Conservation (phyloP, 169 alveolate species). For the Plasmodium adleri region DNA sequence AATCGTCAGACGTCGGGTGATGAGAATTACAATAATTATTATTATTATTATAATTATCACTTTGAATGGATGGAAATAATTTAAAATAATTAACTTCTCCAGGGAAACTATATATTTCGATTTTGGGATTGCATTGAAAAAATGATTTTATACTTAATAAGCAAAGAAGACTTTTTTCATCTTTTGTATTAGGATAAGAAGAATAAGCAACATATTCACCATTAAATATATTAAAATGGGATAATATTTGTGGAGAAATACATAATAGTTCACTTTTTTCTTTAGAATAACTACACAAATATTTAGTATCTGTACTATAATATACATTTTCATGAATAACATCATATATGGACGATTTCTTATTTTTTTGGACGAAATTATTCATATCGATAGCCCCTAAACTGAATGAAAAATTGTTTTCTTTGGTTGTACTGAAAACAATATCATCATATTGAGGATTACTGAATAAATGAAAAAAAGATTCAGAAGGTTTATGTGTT, state of each 20-base stretch:
- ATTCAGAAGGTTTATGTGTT: slow-evolving; percentile 53
- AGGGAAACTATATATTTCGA: slow-evolving; percentile 36
- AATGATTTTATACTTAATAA: slow-evolving; percentile 56
- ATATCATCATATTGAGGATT: slow-evolving; percentile 76
- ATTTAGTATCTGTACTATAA: slow-evolving; percentile 55
- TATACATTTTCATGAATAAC: slow-evolving; percentile 53
- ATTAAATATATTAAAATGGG: slow-evolving; percentile 73
- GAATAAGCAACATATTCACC: slow-evolving; percentile 75
- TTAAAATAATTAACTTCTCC: slow-evolving; percentile 71
- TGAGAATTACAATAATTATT: neutral
- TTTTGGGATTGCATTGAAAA: slow-evolving; percentile 62
- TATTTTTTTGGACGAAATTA: slow-evolving; percentile 61
- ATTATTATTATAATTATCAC: slow-evolving; percentile 4
- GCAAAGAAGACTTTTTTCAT: slow-evolving; percentile 50
- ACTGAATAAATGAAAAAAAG: slow-evolving; percentile 73
- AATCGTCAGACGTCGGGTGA: slow-evolving; percentile 5
- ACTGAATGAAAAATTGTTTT: slow-evolving; percentile 77
- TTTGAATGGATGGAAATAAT: slow-evolving; percentile 60
- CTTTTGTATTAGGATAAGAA: slow-evolving; percentile 61
- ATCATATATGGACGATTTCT: slow-evolving; percentile 28
- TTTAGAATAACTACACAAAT: slow-evolving; percentile 69
- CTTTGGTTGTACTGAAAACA: slow-evolving; percentile 75
- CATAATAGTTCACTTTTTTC: slow-evolving; percentile 62
- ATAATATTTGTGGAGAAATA: slow-evolving; percentile 61
- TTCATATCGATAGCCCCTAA: slow-evolving; percentile 66